Percentiles rank a stretch among this genome's conserved stretches.
Evolutionary conservation across 208 protist genomes (phyloP).

Genomic region (Acanthamoeba lenticulata): DNA sequence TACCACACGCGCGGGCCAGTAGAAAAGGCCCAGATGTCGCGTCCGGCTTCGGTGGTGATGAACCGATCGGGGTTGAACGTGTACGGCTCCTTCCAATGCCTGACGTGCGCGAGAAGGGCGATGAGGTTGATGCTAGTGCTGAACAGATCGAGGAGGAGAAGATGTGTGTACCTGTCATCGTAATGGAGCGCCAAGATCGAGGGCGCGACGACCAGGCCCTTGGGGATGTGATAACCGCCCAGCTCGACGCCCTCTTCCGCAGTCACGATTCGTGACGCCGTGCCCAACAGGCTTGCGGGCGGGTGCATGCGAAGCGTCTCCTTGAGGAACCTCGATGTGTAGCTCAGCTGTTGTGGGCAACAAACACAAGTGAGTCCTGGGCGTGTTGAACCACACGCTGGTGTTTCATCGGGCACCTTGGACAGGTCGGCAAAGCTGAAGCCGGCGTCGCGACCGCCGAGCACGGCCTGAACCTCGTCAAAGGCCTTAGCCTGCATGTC

Average conservation of each 20-base stretch:
- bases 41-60: neutral
- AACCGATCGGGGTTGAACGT: neutral
- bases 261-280: neutral
- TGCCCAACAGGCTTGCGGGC: neutral
- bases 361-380: neutral
- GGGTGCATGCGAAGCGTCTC: neutral
- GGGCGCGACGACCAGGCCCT: neutral
- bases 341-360: neutral
- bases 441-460: neutral
- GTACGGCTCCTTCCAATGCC: neutral
- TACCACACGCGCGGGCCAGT: neutral
- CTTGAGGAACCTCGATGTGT: neutral
- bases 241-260: neutral
- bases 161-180: neutral
- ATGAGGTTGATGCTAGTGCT: neutral
- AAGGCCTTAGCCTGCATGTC: neutral
- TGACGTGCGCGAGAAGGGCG: neutral
- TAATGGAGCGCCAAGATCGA: neutral
- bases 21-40: neutral
- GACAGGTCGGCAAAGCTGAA: neutral
- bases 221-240: neutral
- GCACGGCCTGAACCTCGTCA: neutral
- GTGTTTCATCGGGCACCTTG: neutral
- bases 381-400: neutral
- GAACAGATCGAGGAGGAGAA: neutral